Base-by-base conservation (phyloP, 2,329 filamentous ascomycete genomes). In the Fusarium xylarioides region DNA sequence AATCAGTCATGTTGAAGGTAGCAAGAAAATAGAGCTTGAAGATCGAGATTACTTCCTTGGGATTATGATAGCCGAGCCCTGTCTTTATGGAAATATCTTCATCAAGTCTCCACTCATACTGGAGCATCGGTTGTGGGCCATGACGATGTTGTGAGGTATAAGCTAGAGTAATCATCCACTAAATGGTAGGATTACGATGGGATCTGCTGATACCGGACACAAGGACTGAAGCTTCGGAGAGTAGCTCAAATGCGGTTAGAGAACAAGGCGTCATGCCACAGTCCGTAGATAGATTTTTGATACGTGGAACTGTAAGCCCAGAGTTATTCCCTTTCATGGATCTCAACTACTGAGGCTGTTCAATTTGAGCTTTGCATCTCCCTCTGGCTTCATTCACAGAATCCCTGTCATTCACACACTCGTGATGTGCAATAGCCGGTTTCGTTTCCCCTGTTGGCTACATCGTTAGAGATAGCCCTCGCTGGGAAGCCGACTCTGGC, bases 341-440 rank as follows among this genome's bases (percentile, higher is more conserved):
- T n/a, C 21, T 21, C 28, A 2, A 23, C 15, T n/a, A 21, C 16
- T 14, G 5, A 28, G 1, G 23, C 12, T 21, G 23, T 12, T 19
- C 23, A 15, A 0, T 21, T 14, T 28, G 12, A 3, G 6, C 18
- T 46, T 46, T 28, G 0, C 1, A 4, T 19, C 0, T 21, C 16
- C 0, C 26, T 21, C 3, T 2, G 7, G 5, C 1, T 15, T 21
- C 18, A 7, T 4, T 14, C 0, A 2, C 26, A 28, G 23, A 28
- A 1, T 7, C 12, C 12, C 6, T 21, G 18, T 6, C 18, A 7
- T 2, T 46, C 26, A 46, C 1, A 5, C 12, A 0, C 0, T 46
- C 26, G 11, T 19, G 12, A 21, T 11, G 18, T 28, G 26, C 5
- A 3, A 11, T 4, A 11, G 5, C 9, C 15, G 0, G 5, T 28